phyloP scores from a whole-genome alignment of 257 asterid species.

The Ballota nigra region DNA sequence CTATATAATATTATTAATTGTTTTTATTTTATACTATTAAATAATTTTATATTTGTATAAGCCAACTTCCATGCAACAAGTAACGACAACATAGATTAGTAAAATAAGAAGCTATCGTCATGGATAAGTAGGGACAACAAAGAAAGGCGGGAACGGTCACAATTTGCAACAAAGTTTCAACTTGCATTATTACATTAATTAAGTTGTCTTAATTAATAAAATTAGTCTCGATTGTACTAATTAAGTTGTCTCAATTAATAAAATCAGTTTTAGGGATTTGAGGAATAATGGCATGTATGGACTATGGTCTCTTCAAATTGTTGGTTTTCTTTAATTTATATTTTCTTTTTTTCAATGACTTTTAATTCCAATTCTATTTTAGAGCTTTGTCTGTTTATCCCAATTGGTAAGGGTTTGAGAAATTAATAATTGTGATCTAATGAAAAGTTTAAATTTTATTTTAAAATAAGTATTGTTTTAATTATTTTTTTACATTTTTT shows the following conservation, averaged over 20 bases:
- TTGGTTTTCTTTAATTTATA: not conserved
- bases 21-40: not conserved
- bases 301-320: not conserved
- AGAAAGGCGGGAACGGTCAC: conserved; percentile 18
- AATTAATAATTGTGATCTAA: too few species aligned
- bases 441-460: too few species aligned
- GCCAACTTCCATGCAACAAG: not conserved
- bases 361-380: too few species aligned
- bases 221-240: not conserved
- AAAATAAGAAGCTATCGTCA: not conserved
- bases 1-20: not conserved
- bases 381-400: not conserved
- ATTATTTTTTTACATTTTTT: too few species aligned
- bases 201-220: not conserved
- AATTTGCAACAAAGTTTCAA: conserved; percentile 5
- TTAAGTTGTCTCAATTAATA: not conserved
- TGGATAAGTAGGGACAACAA: conserved; percentile 27
- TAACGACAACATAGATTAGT: conserved; percentile 1
- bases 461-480: too few species aligned
- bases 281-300: not conserved
- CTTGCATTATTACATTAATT: conserved; percentile 12
- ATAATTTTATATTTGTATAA: not conserved
- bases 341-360: not conserved
- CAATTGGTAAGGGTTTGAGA: too few species aligned
- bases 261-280: not conserved